Base-by-base conservation (phyloP, 2,329 filamentous ascomycete genomes). In the Hypomyces rosellus region DNA sequence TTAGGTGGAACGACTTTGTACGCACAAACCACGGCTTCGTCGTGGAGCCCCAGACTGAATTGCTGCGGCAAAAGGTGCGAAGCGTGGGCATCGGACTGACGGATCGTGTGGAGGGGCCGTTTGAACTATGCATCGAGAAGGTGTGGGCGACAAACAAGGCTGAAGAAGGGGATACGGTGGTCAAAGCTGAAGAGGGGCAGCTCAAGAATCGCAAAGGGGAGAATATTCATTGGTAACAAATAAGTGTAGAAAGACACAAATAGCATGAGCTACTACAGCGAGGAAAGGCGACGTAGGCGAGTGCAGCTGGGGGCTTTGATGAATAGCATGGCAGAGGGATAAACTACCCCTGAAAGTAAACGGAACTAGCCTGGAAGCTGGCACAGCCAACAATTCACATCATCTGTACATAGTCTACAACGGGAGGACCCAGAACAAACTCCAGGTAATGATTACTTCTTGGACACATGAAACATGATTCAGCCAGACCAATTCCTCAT, bases 1-100 rank as follows among this genome's bases (percentile, higher is more conserved):
- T 99, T 56, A 87, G 86, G 55, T 93, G 91, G 79, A 86, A 85
- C 59, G 89, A 95, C 57, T 97, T 99, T 69, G 92, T 99, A 52
- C 79, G 93, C 55, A 99, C 93, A 13, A 97, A 96, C 64, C 82
- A 95, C 63, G 93, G 93, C 6, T 83, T 88, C 61, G 89, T 95
- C 1, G 85, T 96, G 5, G 91, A 97, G 72, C 93, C 93, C 33
- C 92, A 97, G 74, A 85, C 85, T 12, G 90, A 95, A 66, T 85
- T 99, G 69, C 71, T 96, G 65, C 82, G 86, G 55, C 87, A 95
- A 61, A 91, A 89, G 67, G 84, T 99, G 30, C 80, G 83, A 63
- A 95, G 85, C 25, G 75, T 99, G 16, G 93, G 93, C 1, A 83
- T 97, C 51, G 89, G 90, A 5, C 69, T 96, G 62, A 96, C 90